A percentile compares a stretch with the other conserved stretches of the same genome.
These are phyloP conservation scores for Camelina sativa DNA, from an alignment of 345 rosid genomes.

Conservation along the genomic window DNA sequence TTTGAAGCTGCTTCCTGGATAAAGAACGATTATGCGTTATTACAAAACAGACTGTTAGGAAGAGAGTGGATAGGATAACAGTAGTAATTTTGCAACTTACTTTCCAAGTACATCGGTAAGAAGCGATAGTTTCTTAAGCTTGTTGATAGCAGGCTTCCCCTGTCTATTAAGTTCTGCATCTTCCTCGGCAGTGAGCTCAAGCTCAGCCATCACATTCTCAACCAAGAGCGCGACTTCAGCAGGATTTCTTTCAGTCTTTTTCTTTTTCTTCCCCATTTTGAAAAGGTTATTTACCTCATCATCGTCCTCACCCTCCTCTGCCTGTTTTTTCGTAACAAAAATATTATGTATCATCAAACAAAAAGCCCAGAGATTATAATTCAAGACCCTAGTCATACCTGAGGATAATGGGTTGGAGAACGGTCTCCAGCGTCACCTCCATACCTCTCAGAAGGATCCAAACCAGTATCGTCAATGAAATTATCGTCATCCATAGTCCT, in stretches of 20 bases:
- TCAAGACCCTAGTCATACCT: slow-evolving; percentile 30
- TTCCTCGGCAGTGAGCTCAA: slow-evolving; percentile 92
- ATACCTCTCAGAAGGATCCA: slow-evolving; percentile 83
- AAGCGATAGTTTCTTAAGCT: slow-evolving; percentile 89
- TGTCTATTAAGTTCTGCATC: slow-evolving; percentile 84
- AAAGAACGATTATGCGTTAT: background rate
- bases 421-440: slow-evolving; percentile 66
- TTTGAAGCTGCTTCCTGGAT: slow-evolving; percentile 96
- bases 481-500: slow-evolving; percentile 90
- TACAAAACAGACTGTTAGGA: background rate
- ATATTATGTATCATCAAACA: slow-evolving; percentile 16
- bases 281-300: slow-evolving; percentile 82
- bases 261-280: slow-evolving; percentile 86
- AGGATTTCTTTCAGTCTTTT: slow-evolving; percentile 85
- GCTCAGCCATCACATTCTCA: slow-evolving; percentile 97
- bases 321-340: slow-evolving; percentile 49
- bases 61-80: background rate
- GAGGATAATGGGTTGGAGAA: slow-evolving; percentile 70
- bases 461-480: slow-evolving; percentile 89
- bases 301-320: slow-evolving; percentile 92
- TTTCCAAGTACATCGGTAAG: slow-evolving; percentile 92
- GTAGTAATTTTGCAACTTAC: slow-evolving; percentile 53
- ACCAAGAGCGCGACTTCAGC: slow-evolving; percentile 88
- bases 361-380: background rate
- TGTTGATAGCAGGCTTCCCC: slow-evolving; percentile 90